phyloP scores from a whole-genome alignment of 2,329 filamentous ascomycete genomes.

The Nakataea oryzae region DNA sequence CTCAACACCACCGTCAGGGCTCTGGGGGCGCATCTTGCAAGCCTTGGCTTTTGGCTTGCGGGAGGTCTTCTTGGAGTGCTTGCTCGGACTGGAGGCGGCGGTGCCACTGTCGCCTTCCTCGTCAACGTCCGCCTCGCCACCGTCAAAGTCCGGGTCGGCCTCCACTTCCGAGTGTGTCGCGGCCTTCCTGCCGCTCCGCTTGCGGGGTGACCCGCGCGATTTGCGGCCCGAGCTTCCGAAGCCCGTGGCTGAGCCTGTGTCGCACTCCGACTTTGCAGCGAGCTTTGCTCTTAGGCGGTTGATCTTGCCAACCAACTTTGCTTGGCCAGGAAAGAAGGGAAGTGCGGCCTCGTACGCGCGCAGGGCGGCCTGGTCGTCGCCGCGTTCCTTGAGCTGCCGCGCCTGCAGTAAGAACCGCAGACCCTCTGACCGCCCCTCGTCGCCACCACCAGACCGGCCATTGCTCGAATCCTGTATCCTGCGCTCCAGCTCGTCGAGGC shows the following conservation, averaged over 20 bases:
- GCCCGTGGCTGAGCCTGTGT: not conserved
- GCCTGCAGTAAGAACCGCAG: constrained; percentile 82
- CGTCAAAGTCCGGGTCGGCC: constrained; percentile 24
- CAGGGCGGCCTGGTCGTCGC: constrained; percentile 68
- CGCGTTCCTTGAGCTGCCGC: constrained; percentile 77
- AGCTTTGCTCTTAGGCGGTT: constrained; percentile 48
- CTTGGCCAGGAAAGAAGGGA: constrained; percentile 77
- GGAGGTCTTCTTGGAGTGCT: constrained; percentile 13
- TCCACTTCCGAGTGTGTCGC: constrained; percentile 7
- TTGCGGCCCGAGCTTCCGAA: not conserved
- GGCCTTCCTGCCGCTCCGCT: constrained; percentile 14
- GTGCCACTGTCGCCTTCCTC: constrained; percentile 18
- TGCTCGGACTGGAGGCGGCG: constrained; percentile 8
- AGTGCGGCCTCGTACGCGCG: constrained; percentile 79
- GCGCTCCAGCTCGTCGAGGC: constrained; percentile 75
- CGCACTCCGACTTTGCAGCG: constrained; percentile 9
- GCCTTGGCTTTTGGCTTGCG: constrained; percentile 17
- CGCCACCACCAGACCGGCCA: constrained; percentile 33
- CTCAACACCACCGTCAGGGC: not conserved
- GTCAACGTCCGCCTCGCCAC: constrained; percentile 29
- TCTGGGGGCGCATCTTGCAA: not conserved
- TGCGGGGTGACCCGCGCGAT: not conserved
- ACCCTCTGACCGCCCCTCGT: constrained; percentile 71
- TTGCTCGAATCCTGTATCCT: constrained; percentile 57
- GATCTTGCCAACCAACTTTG: constrained; percentile 65